Conservation (phyloP, 768 basidiomycete genomes). For the Boletus fagicola region DNA sequence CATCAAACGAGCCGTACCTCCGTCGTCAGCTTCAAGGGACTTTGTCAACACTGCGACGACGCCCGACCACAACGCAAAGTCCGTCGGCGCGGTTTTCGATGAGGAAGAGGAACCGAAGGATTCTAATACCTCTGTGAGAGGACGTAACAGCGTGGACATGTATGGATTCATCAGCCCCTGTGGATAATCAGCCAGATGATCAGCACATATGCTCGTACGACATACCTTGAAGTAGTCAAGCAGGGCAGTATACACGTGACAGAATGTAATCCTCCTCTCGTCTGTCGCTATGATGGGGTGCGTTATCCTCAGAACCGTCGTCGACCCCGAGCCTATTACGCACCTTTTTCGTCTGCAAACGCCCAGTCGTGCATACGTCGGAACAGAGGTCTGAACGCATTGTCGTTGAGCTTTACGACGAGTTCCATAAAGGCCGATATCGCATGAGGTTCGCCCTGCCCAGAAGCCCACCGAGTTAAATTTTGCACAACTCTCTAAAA, state of each 20-base stretch:
- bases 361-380: constrained; percentile 95
- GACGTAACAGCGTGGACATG: constrained; percentile 70
- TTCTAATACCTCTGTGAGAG: constrained; percentile 63
- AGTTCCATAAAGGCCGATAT: constrained; percentile 83
- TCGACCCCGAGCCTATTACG: constrained; percentile 11
- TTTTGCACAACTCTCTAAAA: neutral
- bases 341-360: constrained; percentile 57
- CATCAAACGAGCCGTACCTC: constrained; percentile 48
- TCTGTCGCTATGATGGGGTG: constrained; percentile 24
- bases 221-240: constrained; percentile 87
- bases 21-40: constrained; percentile 76
- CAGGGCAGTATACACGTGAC: constrained; percentile 67
- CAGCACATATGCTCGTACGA: neutral
- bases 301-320: neutral
- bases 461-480: neutral
- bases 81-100: constrained; percentile 19
- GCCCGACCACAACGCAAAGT: constrained; percentile 59
- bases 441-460: constrained; percentile 51
- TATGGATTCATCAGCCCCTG: constrained; percentile 90
- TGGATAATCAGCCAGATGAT: neutral
- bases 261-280: constrained; percentile 67
- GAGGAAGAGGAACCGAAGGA: constrained; percentile 40
- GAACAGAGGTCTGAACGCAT: constrained; percentile 88
- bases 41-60: constrained; percentile 62
- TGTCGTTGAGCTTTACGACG: constrained; percentile 90